Base-by-base conservation (phyloP, 2,329 filamentous ascomycete species). In the Aspergillus phoenicis region DNA sequence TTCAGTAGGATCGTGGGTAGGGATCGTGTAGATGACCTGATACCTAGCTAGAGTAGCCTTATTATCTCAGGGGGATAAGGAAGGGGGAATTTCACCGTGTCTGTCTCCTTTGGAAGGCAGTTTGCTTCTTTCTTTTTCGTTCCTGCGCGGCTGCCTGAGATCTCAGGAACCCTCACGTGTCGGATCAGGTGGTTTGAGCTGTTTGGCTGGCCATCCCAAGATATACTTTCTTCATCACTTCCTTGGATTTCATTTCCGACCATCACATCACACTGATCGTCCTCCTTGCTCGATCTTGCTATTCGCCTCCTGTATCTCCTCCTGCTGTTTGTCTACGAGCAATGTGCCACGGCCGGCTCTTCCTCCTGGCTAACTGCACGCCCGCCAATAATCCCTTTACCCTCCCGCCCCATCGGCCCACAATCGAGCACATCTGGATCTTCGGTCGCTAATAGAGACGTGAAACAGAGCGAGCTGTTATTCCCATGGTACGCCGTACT, bases 81-180 rank as follows among this genome's bases (percentile, higher is more conserved):
- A 8, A 41, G 20, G 22, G 17, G n/a, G 36, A 26, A 24, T 38
- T 26, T 10, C 17, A 20, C n/a, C 13, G 33, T 3, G 33, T 36
- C 11, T 36, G 11, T 13, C 33, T 15, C 11, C 33, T 13, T 36
- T 36, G 11, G 11, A 4, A 36, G 11, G 33, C 33, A 13, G 10
- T 36, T 36, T 36, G 4, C 11, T 33, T 36, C 28, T 33, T 5
- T 36, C 13, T 36, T 36, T 36, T 2, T 1, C 17, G 17, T 43
- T 17, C 39, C n/a, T 45, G 22, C 13, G n/a, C 28, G 1, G 8
- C 10, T 33, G 53, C 53, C 53, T 56, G 53, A 47, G 28, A 33
- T 56, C 39, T 56, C 39, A 56, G 53, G 39, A 22, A 45, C 17
- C 26, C 8, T 24, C 41, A 56, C 53, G 53, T 56, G 53, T 36